These are phyloP conservation scores for Xylaria curta DNA, from an alignment of 495 filamentous ascomycete genomes.

Conservation along the genomic window DNA sequence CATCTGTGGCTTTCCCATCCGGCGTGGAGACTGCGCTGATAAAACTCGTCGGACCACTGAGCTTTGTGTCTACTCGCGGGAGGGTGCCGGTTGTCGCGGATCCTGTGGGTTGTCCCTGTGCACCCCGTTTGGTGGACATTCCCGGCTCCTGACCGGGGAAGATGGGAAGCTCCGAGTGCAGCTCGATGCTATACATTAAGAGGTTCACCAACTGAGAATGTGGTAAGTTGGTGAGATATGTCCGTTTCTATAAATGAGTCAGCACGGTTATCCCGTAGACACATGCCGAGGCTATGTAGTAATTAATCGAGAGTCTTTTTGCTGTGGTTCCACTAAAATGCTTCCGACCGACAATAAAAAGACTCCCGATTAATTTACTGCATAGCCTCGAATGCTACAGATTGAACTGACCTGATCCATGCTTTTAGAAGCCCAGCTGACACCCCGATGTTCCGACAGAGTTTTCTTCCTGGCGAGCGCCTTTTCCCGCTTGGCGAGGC, in stretches of 20 bases:
- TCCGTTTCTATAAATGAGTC: conserved; percentile 40
- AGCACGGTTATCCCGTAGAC: conserved; percentile 35
- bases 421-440: conserved; percentile 54
- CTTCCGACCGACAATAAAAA: too few relatives aligned
- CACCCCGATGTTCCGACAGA: conserved; percentile 37
- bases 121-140: conserved; percentile 27
- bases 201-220: conserved; percentile 47
- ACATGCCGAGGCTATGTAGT: too few relatives aligned
- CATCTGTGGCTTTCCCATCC: conserved; percentile 24
- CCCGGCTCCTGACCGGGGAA: conserved; percentile 43
- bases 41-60: conserved; percentile 46
- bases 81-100: conserved; percentile 47
- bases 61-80: conserved; percentile 45
- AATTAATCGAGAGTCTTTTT: too few relatives aligned
- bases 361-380: too few relatives aligned
- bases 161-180: conserved; percentile 52
- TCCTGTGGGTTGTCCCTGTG: conserved; percentile 41
- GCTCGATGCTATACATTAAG: conserved; percentile 43
- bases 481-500: conserved; percentile 59
- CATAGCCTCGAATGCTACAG: too few relatives aligned
- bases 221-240: conserved; percentile 47
- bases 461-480: conserved; percentile 48
- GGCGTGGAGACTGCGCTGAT: conserved; percentile 8
- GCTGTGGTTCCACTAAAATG: too few relatives aligned
- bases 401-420: conserved; percentile 47